Conservation (phyloP, 2,329 filamentous ascomycete species). For the Coniochaeta ligniaria region DNA sequence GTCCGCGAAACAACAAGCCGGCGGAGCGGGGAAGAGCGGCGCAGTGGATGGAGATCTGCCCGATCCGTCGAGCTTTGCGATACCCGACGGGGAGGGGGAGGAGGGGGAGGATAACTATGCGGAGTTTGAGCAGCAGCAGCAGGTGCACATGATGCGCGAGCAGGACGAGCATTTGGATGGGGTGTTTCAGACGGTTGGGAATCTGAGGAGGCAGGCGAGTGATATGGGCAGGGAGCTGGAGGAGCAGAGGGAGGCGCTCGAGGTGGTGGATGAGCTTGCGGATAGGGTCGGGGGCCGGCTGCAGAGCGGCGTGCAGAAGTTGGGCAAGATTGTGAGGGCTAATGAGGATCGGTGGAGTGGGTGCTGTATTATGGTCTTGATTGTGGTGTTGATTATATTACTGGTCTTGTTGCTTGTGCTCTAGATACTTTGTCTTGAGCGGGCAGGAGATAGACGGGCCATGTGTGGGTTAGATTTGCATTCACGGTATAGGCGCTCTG, state of each 20-base stretch:
- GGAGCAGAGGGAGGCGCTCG: constrained; percentile 85
- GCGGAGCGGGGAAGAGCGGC: constrained; percentile 19
- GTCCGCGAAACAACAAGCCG: constrained; percentile 17
- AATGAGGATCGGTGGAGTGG: constrained; percentile 87
- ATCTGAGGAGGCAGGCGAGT: constrained; percentile 80
- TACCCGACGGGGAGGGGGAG: constrained; percentile 42
- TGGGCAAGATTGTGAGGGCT: constrained; percentile 74
- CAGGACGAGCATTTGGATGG: constrained; percentile 91
- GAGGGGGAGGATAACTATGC: constrained; percentile 47
- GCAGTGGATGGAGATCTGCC: constrained; percentile 36
- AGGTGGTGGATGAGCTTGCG: constrained; percentile 75
- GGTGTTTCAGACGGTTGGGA: constrained; percentile 89
- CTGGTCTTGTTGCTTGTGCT: constrained; percentile 68
- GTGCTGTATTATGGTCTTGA: constrained; percentile 85
- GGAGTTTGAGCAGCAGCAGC: constrained; percentile 84
- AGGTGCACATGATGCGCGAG: constrained; percentile 85
- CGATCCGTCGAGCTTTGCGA: constrained; percentile 48
- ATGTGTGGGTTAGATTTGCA: not conserved
- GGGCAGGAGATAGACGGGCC: not conserved
- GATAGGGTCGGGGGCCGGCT: constrained; percentile 84
- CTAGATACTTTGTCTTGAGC: not conserved
- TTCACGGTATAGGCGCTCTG: not conserved
- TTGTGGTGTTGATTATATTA: constrained; percentile 80
- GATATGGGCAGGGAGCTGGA: constrained; percentile 95
- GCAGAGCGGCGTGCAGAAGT: constrained; percentile 78